These are phyloP conservation scores for Bolboschoenus planiculmis DNA, from an alignment of 176 grass and related monocot species.

Conservation along the genomic window DNA sequence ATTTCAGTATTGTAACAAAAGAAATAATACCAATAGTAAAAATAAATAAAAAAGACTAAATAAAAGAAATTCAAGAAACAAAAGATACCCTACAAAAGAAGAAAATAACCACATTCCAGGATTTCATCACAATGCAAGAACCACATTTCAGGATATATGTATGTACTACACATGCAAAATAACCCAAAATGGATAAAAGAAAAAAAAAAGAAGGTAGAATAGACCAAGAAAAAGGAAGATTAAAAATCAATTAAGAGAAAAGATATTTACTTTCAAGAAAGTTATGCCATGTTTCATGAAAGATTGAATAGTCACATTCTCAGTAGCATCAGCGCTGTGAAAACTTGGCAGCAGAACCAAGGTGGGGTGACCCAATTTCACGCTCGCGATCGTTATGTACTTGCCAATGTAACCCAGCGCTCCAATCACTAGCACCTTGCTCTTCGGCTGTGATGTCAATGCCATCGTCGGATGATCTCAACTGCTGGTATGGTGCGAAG, in stretches of 20 bases:
- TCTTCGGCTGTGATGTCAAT: background rate
- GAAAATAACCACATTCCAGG: no score
- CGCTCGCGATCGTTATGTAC: background rate
- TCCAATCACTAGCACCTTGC: constrained; percentile 20
- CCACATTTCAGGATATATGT: background rate
- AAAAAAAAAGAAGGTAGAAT: background rate
- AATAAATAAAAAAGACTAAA: no score
- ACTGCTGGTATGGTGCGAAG: background rate
- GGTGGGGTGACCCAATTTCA: no score
- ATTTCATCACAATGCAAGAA: no score
- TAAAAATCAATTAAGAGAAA: background rate
- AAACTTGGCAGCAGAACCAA: no score
- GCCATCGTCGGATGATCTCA: background rate
- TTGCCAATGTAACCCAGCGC: constrained; percentile 6
- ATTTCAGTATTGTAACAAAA: no score
- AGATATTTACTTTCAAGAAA: background rate
- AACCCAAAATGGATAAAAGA: background rate
- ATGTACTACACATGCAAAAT: background rate
- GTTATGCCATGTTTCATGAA: no score
- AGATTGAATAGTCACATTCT: background rate
- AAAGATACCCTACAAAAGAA: no score
- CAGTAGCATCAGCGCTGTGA: background rate
- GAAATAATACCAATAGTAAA: no score
- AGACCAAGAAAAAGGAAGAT: background rate
- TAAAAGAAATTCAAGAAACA: no score